Percentiles rank a stretch among this genome's conserved stretches.
Conservation (phyloP, 805 yeast genomes). For the Candida boidinii region DNA sequence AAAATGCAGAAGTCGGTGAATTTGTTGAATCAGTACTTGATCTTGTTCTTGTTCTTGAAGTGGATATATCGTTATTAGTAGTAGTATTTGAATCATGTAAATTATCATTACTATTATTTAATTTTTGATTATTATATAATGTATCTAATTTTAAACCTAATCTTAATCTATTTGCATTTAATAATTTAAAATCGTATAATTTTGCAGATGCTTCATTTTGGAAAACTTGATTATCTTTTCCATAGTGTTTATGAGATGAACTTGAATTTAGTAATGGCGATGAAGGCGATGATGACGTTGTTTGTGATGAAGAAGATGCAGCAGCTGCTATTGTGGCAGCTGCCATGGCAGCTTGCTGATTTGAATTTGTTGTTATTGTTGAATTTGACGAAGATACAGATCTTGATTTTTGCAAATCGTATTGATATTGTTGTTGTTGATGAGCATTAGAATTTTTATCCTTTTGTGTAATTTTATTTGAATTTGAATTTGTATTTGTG, state of each 20-base stretch:
- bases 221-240: too few species aligned
- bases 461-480: neutral
- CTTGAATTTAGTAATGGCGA: neutral
- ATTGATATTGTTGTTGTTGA: too few species aligned
- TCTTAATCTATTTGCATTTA: constrained; percentile 20
- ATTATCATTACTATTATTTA: neutral
- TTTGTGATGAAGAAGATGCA: constrained; percentile 11
- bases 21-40: neutral
- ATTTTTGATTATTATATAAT: neutral
- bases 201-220: constrained; percentile 18
- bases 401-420: too few species aligned
- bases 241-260: neutral
- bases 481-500: too few species aligned
- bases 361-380: too few species aligned
- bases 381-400: too few species aligned
- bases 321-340: too few species aligned
- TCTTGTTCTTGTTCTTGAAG: neutral
- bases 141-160: constrained; percentile 19
- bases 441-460: neutral
- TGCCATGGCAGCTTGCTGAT: too few species aligned
- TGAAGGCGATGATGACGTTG: neutral
- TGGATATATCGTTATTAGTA: neutral
- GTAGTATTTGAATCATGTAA: too few species aligned
- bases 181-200: constrained; percentile 18
- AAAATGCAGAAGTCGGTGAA: too few species aligned